Base-by-base conservation (phyloP, 768 basidiomycete genomes). In the Baorangia bicolor region DNA sequence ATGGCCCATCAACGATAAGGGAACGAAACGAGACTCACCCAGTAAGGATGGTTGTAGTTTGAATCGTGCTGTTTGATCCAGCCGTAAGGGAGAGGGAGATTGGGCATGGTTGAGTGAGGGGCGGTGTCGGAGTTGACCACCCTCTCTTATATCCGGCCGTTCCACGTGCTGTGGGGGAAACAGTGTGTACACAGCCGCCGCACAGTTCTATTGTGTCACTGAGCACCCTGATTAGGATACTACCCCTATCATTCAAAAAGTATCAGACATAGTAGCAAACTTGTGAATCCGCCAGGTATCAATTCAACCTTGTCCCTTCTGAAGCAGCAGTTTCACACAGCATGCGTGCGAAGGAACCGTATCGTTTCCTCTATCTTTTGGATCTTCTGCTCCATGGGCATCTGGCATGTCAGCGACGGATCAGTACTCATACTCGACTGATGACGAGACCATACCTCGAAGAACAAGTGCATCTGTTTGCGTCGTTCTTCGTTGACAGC, bases 321-420 rank as follows among this genome's bases (percentile, higher is more conserved):
- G 13, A 20, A 35, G 28, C 27, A 35, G 28, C 27, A 49, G 28
- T 11, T 23, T 61, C 33, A 62, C 11, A 48, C 16, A 5, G 42
- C 53, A 13, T 65, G 56, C 46, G 55, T 57, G 33, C 60, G 74
- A 20, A 84, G 67, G 49, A 69, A 70, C 33, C 69, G 72, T 56
- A 84, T 76, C 8, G 79, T 69, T 57, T 81, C 79, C 46, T 78
- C 64, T 25, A 85, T 86, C 56, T 77, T 77, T 51, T 73, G 60
- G 1, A 85, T 60, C 59, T 85, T 84, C 39, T 82, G 73, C 27
- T 83, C 70, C 4, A 83, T 79, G 3, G 81, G 68, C 76, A 86
- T 78, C 85, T 85, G 53, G n/a, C 16, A 55, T 59, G 34, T 30
- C 37, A 4, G 12, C 49, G 21, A 37, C 27, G 13, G 10, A 18